Conservation (phyloP, 805 yeast species). For the Spathaspora passalidarum region DNA sequence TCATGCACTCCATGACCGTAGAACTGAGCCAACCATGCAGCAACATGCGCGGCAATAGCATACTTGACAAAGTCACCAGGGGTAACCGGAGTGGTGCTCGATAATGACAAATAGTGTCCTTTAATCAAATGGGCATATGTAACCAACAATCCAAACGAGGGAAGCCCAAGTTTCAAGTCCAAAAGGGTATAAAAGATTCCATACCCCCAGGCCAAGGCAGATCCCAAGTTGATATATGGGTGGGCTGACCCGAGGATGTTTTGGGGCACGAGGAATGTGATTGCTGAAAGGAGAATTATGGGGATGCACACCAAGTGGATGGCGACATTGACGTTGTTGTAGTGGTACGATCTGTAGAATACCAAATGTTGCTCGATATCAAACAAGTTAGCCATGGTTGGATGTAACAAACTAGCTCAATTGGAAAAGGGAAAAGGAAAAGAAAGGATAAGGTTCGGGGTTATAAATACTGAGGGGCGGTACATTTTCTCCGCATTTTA, state of each 20-base stretch:
- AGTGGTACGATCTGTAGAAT: conserved; percentile 49
- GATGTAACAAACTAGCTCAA: too few relatives aligned
- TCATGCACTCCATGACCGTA: conserved; percentile 86
- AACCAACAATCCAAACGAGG: conserved; percentile 22
- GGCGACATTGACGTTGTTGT: conserved; percentile 57
- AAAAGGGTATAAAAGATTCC: conserved; percentile 57
- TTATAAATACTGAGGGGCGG: not conserved
- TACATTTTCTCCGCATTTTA: too few relatives aligned
- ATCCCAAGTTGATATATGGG: conserved; percentile 46
- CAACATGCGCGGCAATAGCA: conserved; percentile 44
- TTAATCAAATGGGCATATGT: conserved; percentile 21
- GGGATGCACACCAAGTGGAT: conserved; percentile 86
- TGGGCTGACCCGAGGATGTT: conserved; percentile 13
- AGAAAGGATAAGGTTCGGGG: conserved; percentile 4
- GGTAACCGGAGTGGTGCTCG: conserved; percentile 1
- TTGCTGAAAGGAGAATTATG: conserved; percentile 56
- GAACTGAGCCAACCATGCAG: conserved; percentile 81
- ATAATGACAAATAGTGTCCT: conserved; percentile 15
- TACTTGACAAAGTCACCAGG: conserved; percentile 15
- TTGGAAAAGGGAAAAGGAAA: not conserved
- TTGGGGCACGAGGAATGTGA: conserved; percentile 36
- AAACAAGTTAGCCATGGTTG: conserved; percentile 28
- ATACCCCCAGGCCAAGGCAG: conserved; percentile 44
- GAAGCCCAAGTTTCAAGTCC: conserved; percentile 44
- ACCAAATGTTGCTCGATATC: conserved; percentile 38